Evolutionary conservation across 2,329 filamentous ascomycete genomes (phyloP).

Genomic region (Colletotrichum trifolii): DNA sequence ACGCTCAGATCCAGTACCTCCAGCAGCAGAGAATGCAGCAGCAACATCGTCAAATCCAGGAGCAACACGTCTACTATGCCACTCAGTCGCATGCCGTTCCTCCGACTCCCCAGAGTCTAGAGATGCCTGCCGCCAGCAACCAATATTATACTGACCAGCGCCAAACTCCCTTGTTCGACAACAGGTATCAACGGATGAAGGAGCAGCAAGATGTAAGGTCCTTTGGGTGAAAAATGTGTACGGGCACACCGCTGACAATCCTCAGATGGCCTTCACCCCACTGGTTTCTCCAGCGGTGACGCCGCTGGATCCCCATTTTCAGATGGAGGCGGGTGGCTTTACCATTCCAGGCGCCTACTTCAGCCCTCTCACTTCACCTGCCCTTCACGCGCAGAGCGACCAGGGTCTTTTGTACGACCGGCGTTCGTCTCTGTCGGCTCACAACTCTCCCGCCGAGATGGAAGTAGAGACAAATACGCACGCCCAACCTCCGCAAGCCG

Average conservation of each 20-base stretch:
- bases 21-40: slow-evolving; percentile 73
- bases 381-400: slow-evolving; percentile 78
- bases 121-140: slow-evolving; percentile 72
- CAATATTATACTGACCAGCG: slow-evolving; percentile 69
- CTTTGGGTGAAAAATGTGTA: neutral
- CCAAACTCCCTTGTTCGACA: slow-evolving; percentile 72
- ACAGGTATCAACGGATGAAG: slow-evolving; percentile 71
- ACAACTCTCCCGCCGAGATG: slow-evolving; percentile 69
- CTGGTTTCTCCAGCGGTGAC: slow-evolving; percentile 87
- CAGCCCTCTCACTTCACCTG: slow-evolving; percentile 84
- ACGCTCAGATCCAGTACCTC: slow-evolving; percentile 74
- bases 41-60: slow-evolving; percentile 67
- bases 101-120: slow-evolving; percentile 83
- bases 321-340: slow-evolving; percentile 66
- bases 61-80: slow-evolving; percentile 62
- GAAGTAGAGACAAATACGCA: slow-evolving; percentile 57
- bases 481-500: slow-evolving; percentile 55
- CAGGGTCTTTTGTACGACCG: slow-evolving; percentile 57
- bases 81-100: slow-evolving; percentile 73
- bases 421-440: slow-evolving; percentile 53
- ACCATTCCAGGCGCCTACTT: slow-evolving; percentile 79
- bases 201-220: slow-evolving; percentile 74
- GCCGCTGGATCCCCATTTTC: slow-evolving; percentile 78
- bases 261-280: slow-evolving; percentile 80
- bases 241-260: slow-evolving; percentile 42